Base-by-base conservation (phyloP, 1,284 basidiomycete species). In the Ceratobasidium sp. region DNA sequence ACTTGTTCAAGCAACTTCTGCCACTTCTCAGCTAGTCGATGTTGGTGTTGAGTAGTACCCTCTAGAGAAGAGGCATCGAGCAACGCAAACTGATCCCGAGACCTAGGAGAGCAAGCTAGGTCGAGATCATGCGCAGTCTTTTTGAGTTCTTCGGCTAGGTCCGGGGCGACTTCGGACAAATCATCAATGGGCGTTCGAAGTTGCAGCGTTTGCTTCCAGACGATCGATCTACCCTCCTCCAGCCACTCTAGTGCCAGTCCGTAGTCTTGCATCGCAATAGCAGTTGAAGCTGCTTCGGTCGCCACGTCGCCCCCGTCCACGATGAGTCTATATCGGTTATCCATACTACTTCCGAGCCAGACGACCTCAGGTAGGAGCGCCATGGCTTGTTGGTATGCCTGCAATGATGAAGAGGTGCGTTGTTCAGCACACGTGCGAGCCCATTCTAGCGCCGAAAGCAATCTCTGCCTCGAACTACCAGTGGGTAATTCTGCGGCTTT, bases 111-210 rank as follows among this genome's bases (percentile, higher is more conserved):
- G 36, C 36, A 5, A 11, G 29, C 7, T 9, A 19, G 9, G 31
- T 54, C 29, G 22, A 78, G 77, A 45, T 79, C 51, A 31, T 75
- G 62, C 8, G 72, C 57, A 11, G 77, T 15, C 4, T 31, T 1
- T 36, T 63, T 36, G 2, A 73, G 47, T 9, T 53, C 22, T 17
- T 1, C 24, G 11, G 71, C 71, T 24, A 73, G 48, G 1, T 24
- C 22, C 27, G 45, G 56, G 27, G 51, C 14, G 33, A 14, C 19
- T 6, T 29, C 24, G 24, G 8, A 75, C n/a, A 83, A 75, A 9
- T 80, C 77, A 51, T 81, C 79, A 9, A 83, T 19, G 0, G 82
- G 79, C 24, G 79, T 79, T 3, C 80, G 82, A 56, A 83, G 78
- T 14, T 80, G 78, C 19, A 80, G 76, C 1, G 78, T 69, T 73